Base-by-base conservation (phyloP, 345 rosid genomes). In the Fremontodendron californicum region DNA sequence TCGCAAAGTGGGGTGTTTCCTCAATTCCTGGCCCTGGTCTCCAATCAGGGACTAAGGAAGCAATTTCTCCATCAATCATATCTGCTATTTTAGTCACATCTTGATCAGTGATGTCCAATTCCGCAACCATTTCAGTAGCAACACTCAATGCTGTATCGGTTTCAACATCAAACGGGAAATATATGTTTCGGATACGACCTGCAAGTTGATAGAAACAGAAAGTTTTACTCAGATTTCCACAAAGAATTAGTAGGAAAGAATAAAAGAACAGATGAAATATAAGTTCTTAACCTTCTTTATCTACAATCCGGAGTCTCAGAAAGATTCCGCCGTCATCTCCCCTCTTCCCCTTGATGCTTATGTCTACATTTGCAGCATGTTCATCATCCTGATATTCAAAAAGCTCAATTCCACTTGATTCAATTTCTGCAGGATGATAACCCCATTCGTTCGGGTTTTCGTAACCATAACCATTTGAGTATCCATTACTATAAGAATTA, bases 71-170 rank as follows among this genome's bases (percentile, higher is more conserved):
- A 67, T 96, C 96, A 6, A 96, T 96, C 90, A 90, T 93, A 35
- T 89, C 91, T 1, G 99, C 93, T 78, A 96, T 96, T 70, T 87
- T 91, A 8, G 89, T 89, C 78, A 86, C 97, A 27, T 93, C 97
- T 62, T 87, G 92, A 78, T 89, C 93, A 4, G 86, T 90, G 63
- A 96, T 89, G 81, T 96, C 99, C 71, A 96, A 86, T 70, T 96
- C 99, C 1, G 92, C 90, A 37, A 93, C 94, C 99, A 96, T 96
- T 84, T 96, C 99, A n/a, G 88, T 86, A 31, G 99, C 96, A 46
- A 96, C 99, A 40, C 92, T 92, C 40, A 90, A 79, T 21, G 99
- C 98, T 40, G 96, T 91, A 71, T 96, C 98, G 0, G 63, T 89
- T 63, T 90, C 92, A 46, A 86, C 66, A 60, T 91, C 97, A 12